These are phyloP conservation scores for Dipodascus albidus DNA, from an alignment of 805 yeast genomes.

Conservation along the genomic window DNA sequence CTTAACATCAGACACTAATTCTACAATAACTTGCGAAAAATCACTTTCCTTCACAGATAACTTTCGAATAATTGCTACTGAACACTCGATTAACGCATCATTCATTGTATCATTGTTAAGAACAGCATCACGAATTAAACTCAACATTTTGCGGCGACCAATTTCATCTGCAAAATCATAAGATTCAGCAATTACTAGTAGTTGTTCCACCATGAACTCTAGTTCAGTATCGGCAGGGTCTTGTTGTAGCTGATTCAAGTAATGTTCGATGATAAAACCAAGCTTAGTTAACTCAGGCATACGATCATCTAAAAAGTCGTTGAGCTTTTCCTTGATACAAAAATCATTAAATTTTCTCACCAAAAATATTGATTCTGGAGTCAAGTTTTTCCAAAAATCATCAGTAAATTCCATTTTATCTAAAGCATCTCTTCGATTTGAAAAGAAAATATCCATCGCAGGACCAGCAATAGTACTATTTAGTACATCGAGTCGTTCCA, in stretches of 20 bases:
- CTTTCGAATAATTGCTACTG: conserved; percentile 55
- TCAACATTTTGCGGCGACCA: conserved; percentile 70
- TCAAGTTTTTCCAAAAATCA: conserved; percentile 57
- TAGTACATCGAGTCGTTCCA: conserved; percentile 63
- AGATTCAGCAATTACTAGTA: conserved; percentile 51
- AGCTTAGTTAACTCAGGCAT: conserved; percentile 73
- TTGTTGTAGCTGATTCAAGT: conserved; percentile 26
- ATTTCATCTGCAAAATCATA: conserved; percentile 86
- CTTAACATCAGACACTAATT: conserved; percentile 72
- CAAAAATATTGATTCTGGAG: conserved; percentile 66
- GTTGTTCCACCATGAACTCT: conserved; percentile 66
- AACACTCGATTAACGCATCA: conserved; percentile 41
- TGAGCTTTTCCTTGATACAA: conserved; percentile 43
- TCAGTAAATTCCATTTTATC: conserved; percentile 47
- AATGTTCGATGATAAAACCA: conserved; percentile 47
- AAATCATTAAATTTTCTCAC: conserved; percentile 54
- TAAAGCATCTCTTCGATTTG: conserved; percentile 50
- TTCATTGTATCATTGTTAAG: conserved; percentile 41
- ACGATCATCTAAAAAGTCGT: conserved; percentile 48
- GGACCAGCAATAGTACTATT: conserved; percentile 53
- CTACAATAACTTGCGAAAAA: conserved; percentile 74
- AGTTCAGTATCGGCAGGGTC: conserved; percentile 40
- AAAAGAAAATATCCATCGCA: conserved; percentile 55
- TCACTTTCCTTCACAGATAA: conserved; percentile 73
- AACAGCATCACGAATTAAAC: conserved; percentile 34